Conservation (phyloP, 345 rosid genomes). For the Gossypium bickii region DNA sequence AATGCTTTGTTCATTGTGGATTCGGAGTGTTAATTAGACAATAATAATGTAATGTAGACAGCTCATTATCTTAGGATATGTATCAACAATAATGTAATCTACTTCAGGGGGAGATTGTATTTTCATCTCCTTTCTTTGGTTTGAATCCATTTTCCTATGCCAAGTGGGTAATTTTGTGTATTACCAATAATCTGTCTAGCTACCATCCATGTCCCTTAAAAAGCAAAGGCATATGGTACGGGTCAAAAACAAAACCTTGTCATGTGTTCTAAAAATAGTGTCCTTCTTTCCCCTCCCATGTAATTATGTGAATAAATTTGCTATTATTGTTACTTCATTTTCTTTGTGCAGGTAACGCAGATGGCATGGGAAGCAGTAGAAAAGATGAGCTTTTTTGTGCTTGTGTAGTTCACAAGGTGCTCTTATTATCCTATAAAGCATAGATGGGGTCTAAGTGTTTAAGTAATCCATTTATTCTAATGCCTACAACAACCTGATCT, state of each 20-base stretch:
- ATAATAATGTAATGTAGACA: not conserved
- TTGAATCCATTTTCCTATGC: not conserved
- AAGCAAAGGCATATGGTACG: not conserved
- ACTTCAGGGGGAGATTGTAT: not conserved
- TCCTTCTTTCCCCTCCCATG: not conserved
- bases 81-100: not conserved
- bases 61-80: not conserved
- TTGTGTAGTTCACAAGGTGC: conserved; percentile 68
- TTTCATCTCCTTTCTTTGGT: not conserved
- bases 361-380: conserved; percentile 71
- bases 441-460: not conserved
- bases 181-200: not conserved
- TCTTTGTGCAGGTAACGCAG: conserved; percentile 53
- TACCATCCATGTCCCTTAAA: not conserved
- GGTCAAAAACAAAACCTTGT: not conserved
- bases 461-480: not conserved
- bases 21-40: not conserved
- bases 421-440: not conserved
- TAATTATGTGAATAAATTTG: not conserved
- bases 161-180: not conserved
- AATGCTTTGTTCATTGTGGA: not conserved
- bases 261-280: not conserved
- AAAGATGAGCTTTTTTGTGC: conserved; percentile 60
- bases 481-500: not conserved
- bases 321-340: conserved; percentile 4